Percentiles rank a stretch among this genome's conserved stretches.
Conservation (phyloP, 208 protist genomes). For the Acanthamoeba triangularis region DNA sequence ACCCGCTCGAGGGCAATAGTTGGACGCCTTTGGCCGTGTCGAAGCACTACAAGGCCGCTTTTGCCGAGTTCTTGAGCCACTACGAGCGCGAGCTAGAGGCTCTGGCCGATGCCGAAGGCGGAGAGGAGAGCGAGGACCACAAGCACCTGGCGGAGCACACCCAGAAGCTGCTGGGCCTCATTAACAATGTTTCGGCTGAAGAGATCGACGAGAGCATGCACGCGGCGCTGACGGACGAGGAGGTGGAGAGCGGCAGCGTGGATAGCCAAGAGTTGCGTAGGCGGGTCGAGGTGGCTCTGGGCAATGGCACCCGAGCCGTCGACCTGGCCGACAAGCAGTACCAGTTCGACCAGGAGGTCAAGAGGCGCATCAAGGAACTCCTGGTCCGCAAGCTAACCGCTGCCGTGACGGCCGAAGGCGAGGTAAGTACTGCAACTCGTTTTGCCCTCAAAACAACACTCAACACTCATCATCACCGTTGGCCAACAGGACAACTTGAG, state of each 20-base stretch:
- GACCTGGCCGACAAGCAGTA: background rate
- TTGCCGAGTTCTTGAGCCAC: background rate
- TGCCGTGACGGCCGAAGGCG: background rate
- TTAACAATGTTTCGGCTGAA: background rate
- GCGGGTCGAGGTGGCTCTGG: background rate
- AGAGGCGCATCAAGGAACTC: background rate
- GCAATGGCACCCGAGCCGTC: background rate
- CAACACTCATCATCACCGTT: background rate
- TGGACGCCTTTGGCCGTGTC: background rate
- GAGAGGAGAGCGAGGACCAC: background rate
- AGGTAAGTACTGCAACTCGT: background rate
- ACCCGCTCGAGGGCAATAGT: background rate
- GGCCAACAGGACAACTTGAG: background rate
- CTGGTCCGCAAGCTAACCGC: background rate
- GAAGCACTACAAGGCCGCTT: background rate
- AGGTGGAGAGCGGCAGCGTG: background rate
- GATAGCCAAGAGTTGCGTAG: background rate
- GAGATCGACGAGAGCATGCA: background rate
- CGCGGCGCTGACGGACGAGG: background rate
- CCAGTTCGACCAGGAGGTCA: background rate
- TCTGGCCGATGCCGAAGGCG: background rate
- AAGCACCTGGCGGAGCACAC: background rate
- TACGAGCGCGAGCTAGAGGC: conserved; percentile 7
- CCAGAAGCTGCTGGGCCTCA: background rate
- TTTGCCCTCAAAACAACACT: background rate